Percentiles rank a stretch among this genome's conserved stretches.
Conservation (phyloP, 1,284 basidiomycete genomes). For the Apiotrichum sp. region DNA sequence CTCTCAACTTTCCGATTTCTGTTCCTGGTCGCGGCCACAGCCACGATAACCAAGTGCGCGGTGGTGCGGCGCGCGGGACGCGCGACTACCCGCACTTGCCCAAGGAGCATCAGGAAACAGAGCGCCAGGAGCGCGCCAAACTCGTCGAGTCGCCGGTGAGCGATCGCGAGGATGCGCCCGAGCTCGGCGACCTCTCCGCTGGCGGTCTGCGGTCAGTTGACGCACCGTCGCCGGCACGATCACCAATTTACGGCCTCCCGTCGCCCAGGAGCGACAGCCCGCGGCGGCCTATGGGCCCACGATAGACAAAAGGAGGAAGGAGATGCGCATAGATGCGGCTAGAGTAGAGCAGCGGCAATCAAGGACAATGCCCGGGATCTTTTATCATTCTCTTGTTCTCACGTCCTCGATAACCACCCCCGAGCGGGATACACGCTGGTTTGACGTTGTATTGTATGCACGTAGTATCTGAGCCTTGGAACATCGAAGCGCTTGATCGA, state of each 20-base stretch:
- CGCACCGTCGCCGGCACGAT: too few species aligned
- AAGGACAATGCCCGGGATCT: too few species aligned
- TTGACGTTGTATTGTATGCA: too few species aligned
- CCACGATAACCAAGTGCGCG: constrained; percentile 11
- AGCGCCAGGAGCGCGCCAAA: constrained; percentile 30
- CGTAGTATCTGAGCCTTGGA: too few species aligned
- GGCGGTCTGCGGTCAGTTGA: too few species aligned
- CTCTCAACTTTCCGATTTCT: not conserved
- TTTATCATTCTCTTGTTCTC: too few species aligned
- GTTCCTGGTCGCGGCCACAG: not conserved
- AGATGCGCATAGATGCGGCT: too few species aligned
- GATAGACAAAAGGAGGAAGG: not conserved
- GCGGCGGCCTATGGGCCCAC: not conserved
- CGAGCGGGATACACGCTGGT: too few species aligned
- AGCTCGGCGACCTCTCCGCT: not conserved
- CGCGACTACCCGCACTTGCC: constrained; percentile 35
- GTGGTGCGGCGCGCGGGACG: constrained; percentile 24
- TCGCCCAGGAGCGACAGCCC: not conserved
- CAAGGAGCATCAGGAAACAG: constrained; percentile 19
- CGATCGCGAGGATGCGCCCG: not conserved
- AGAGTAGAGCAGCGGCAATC: too few species aligned
- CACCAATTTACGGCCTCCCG: not conserved
- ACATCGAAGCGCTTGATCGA: too few species aligned
- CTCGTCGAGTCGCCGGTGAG: constrained; percentile 17
- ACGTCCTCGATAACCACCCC: too few species aligned